These are phyloP conservation scores for Leptographium flavum DNA, from an alignment of 2,329 filamentous ascomycete species.

Conservation along the genomic window DNA sequence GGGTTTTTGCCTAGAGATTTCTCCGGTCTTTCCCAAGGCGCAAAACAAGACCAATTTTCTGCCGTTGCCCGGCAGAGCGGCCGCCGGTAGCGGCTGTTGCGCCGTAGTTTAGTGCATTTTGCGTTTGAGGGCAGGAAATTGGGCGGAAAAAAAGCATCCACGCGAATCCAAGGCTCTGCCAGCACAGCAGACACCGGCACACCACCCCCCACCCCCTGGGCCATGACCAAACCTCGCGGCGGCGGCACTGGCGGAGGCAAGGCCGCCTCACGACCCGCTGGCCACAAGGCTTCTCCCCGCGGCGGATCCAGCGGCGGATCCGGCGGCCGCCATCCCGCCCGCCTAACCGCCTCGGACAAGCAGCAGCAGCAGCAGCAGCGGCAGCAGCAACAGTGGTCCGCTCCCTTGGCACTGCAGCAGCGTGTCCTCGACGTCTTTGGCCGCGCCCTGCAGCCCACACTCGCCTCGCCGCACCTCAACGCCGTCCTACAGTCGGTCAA, in stretches of 20 bases:
- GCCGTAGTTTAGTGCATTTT: too few relatives aligned
- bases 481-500: constrained; percentile 68
- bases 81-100: too few relatives aligned
- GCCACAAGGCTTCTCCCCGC: neutral
- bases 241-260: neutral
- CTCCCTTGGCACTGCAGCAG: constrained; percentile 8
- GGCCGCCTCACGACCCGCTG: neutral
- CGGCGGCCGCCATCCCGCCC: neutral
- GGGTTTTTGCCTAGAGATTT: too few relatives aligned
- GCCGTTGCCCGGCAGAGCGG: too few relatives aligned
- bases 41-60: too few relatives aligned
- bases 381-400: neutral
- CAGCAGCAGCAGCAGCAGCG: neutral
- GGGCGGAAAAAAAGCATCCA: neutral
- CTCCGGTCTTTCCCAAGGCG: too few relatives aligned
- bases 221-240: neutral
- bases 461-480: constrained; percentile 32
- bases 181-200: neutral
- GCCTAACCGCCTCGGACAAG: neutral
- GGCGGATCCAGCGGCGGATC: neutral
- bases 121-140: too few relatives aligned
- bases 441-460: constrained; percentile 40
- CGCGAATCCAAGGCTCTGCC: too few relatives aligned
- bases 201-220: neutral
- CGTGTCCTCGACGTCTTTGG: constrained; percentile 56